Base-by-base conservation (phyloP, 2,329 filamentous ascomycete genomes). In the Talaromyces sp. region DNA sequence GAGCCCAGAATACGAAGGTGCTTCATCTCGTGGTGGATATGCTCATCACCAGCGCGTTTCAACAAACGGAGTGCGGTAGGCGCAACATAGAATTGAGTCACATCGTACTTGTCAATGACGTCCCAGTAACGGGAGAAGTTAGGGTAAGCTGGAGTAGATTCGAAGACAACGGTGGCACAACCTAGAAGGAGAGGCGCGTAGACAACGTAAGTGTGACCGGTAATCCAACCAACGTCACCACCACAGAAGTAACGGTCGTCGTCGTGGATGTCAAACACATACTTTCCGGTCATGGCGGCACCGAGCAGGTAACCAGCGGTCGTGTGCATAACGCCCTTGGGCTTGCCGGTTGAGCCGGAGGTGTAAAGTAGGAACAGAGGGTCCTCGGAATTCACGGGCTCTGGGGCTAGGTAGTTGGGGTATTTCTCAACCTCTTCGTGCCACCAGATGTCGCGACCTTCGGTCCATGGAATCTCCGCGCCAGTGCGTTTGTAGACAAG, bases 41-140 rank as follows among this genome's bases (percentile, higher is more conserved):
- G 90, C 70, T 97, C 84, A 71, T 97, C 87, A 55, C 94, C 94
- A 27, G 94, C 94, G 62, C 94, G 90, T 85, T 99, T 99, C 67
- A 99, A 81, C 65, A 99, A 76, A 65, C 94, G 86, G 73, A 99
- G 80, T 10, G 94, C 94, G 20, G 94, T 99, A 19, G 94, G 94
- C 1, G 94, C 94, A 56, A 97, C 94, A 72, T 99, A 99, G 80
- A 99, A 99, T 68, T 99, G 94, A 17, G 92, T 97, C 62, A 99
- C 89, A 61, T 89, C 83, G 80, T 99, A 89, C 81, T 95, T 91
- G 65, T 92, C 90, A 73, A 97, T 93, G 48, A 97, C 94, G 63
- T 97, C 92, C 94, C 94, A 99, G 81, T 99, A 99, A 64, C 94
- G 86, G 52, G 93, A 97, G 80, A 97, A 99, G 80, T 95, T 88